Evolutionary conservation across 192 early-diverging fungal species (phyloP), one percentile per base, ranked within the genome.

Genomic region (Thoreauomyces humboldtii): DNA sequence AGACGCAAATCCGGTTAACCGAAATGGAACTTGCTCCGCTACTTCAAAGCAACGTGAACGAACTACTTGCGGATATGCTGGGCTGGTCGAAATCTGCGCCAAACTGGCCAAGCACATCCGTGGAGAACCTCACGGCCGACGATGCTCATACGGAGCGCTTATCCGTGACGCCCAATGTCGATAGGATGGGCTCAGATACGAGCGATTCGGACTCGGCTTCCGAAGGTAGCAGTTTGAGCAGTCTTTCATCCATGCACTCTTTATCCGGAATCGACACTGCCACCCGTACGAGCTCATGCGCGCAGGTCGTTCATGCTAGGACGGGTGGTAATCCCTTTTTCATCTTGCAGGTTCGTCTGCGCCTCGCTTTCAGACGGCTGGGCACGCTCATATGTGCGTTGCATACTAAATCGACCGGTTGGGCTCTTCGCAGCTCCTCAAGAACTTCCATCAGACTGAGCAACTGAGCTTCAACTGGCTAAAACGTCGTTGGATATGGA

Each of bases 281-380:
- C n/a, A n/a, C n/a, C n/a, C n/a, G n/a, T n/a, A n/a, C n/a, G n/a
- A n/a, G n/a, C n/a, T n/a, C n/a, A n/a, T n/a, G n/a, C n/a, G 38
- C 19, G 22, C 33, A 63, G 15, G 29, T 70, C 0, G 24, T 73
- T 24, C 61, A 62, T 45, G 33, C 43, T 14, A 70, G 70, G 43
- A 73, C 71, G 0, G 59, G 54, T 14, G 71, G 71, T 9, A 68
- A 73, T 2, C 71, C 71, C 7, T 73, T 73, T 36, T 73, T 73
- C 35, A 48, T 73, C 0, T 37, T 73, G 1, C 70, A 72, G 43
- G 69, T 59, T 33, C n/a, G 60, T 55, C 12, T 48, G 9, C 7
- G 7, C 9, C 22, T 9, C 47, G 24, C 9, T n/a, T 48, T 48
- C 9, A 9, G 38, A n/a, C n/a, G 9, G 47, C 7, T 7, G 22